Evolutionary conservation across 2,329 filamentous ascomycete species (phyloP).

Genomic region (Colletotrichum incanum): DNA sequence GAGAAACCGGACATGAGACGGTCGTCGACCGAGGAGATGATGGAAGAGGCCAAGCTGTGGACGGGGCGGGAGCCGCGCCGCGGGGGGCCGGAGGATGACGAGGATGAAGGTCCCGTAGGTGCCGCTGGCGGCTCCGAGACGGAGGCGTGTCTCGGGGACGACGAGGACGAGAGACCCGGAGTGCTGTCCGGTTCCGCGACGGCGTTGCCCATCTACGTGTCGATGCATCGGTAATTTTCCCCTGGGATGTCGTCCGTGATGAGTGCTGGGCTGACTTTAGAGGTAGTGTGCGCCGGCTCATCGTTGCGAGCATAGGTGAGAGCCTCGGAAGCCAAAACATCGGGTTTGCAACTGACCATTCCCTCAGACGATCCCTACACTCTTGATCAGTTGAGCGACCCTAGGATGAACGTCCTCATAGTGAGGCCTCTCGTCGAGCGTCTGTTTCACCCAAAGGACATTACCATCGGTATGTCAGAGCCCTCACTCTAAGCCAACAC

Average conservation of each 20-base stretch:
- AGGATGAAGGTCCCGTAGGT: conserved; percentile 11
- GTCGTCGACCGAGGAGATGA: conserved; percentile 20
- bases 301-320: conserved; percentile 38
- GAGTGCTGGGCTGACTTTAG: conserved; percentile 7
- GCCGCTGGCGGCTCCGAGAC: conserved; percentile 36
- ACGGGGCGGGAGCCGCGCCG: conserved; percentile 18
- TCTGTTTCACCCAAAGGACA: conserved; percentile 75
- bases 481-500: neutral
- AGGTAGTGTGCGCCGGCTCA: conserved; percentile 36
- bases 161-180: conserved; percentile 6
- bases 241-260: neutral
- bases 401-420: conserved; percentile 77
- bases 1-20: conserved; percentile 31
- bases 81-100: conserved; percentile 16
- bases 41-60: conserved; percentile 37
- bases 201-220: conserved; percentile 32
- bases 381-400: conserved; percentile 76
- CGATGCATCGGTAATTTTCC: conserved; percentile 35
- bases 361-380: conserved; percentile 60
- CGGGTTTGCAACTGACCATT: neutral
- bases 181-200: neutral
- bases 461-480: conserved; percentile 69
- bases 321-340: neutral
- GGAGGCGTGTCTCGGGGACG: conserved; percentile 35
- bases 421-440: conserved; percentile 79